Conservation (phyloP, 2,329 filamentous ascomycete species). For the Claviceps sorghi region DNA sequence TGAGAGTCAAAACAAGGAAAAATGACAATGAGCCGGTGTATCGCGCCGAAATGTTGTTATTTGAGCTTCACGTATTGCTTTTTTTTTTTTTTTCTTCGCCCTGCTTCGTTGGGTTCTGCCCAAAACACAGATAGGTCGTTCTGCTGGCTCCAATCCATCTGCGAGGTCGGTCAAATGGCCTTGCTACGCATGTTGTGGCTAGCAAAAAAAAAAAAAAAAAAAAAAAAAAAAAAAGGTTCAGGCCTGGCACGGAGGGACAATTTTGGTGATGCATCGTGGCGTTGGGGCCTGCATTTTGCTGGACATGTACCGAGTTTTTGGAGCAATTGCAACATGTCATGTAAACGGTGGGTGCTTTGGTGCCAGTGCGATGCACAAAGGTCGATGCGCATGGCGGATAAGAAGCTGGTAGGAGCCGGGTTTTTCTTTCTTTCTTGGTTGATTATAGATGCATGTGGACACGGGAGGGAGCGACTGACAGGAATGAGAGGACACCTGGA, state of each 20-base stretch:
- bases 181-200: neutral
- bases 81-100: neutral
- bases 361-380: no score
- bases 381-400: neutral
- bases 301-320: neutral
- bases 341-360: neutral
- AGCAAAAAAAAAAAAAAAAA: neutral
- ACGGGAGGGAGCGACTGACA: neutral
- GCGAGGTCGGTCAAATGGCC: neutral
- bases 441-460: neutral
- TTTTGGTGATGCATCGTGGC: neutral
- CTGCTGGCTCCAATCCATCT: neutral
- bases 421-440: neutral
- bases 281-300: conserved; percentile 3
- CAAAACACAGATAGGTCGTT: neutral
- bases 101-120: neutral
- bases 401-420: neutral
- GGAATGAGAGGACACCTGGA: neutral
- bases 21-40: neutral
- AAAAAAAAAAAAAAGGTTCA: neutral
- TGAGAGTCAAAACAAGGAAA: neutral
- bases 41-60: neutral
- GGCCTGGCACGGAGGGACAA: neutral
- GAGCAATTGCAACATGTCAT: neutral
- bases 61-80: neutral